Conservation (phyloP, 1,139 yeast species). For the Zygosaccharomyces pseudobailii region DNA sequence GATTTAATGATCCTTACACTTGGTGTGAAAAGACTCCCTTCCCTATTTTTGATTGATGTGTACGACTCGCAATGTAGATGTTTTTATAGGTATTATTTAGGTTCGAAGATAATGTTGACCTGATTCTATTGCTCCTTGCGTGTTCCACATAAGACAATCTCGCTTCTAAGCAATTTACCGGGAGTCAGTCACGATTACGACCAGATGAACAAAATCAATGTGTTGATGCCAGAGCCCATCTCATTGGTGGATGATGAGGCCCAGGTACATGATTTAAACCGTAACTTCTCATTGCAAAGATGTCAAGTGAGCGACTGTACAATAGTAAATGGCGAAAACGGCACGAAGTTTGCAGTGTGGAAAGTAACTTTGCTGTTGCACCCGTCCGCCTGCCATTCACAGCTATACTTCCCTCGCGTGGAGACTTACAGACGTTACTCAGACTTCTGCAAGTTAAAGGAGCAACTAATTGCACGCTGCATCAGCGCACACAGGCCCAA, state of each 20-base stretch:
- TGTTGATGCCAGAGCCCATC: slow-evolving; percentile 28
- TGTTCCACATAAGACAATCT: not conserved
- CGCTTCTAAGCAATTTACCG: not conserved
- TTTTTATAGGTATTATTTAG: not conserved
- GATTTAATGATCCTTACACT: slow-evolving; percentile 84
- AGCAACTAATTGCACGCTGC: slow-evolving; percentile 12
- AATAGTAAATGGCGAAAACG: slow-evolving; percentile 23
- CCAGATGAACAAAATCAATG: slow-evolving; percentile 12
- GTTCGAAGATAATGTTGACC: not conserved
- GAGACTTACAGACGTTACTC: slow-evolving; percentile 27
- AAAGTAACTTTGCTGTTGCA: slow-evolving; percentile 22
- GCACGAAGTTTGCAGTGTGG: slow-evolving; percentile 29
- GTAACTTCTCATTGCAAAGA: slow-evolving; percentile 9
- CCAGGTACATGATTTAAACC: slow-evolving; percentile 4
- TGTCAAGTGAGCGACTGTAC: slow-evolving; percentile 26
- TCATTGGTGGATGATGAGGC: slow-evolving; percentile 18
- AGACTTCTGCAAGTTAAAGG: slow-evolving; percentile 24
- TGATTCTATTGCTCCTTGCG: not conserved
- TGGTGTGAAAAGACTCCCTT: slow-evolving; percentile 43
- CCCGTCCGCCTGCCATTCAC: slow-evolving; percentile 7
- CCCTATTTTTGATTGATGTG: slow-evolving; percentile 33
- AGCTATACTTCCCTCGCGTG: slow-evolving; percentile 11
- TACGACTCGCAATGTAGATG: not conserved
- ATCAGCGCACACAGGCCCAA: slow-evolving; percentile 8
- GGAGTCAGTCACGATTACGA: not conserved